These are phyloP conservation scores for Nothomitra cinnamomea DNA, from an alignment of 2,329 filamentous ascomycete genomes.

Conservation along the genomic window DNA sequence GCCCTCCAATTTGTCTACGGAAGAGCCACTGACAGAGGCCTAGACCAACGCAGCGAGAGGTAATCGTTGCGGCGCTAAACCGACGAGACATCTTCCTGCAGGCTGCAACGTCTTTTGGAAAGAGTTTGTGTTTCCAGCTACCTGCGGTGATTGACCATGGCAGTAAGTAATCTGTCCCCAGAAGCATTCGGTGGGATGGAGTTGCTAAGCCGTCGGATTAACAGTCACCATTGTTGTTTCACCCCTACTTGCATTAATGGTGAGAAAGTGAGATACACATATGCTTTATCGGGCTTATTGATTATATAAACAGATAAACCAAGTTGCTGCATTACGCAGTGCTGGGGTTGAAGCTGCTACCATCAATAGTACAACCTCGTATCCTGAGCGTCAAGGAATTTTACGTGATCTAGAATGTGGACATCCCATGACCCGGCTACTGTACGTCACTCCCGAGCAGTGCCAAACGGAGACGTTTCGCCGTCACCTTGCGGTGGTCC, in stretches of 20 bases:
- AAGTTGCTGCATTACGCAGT: slow-evolving; percentile 62
- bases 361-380: slow-evolving; percentile 68
- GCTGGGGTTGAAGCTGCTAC: slow-evolving; percentile 66
- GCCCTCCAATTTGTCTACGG: background rate
- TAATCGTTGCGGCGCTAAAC: slow-evolving; percentile 64
- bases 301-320: slow-evolving; percentile 52
- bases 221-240: slow-evolving; percentile 80
- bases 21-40: background rate
- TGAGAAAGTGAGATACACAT: slow-evolving; percentile 21
- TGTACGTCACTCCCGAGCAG: slow-evolving; percentile 88
- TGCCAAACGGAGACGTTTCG: slow-evolving; percentile 68
- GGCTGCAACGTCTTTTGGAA: slow-evolving; percentile 79
- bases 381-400: slow-evolving; percentile 47
- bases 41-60: slow-evolving; percentile 72
- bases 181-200: background rate
- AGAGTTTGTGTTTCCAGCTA: slow-evolving; percentile 83
- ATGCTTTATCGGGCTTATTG: background rate
- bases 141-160: slow-evolving; percentile 77
- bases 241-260: slow-evolving; percentile 78
- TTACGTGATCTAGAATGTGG: slow-evolving; percentile 72
- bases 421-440: slow-evolving; percentile 63
- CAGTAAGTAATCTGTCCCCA: slow-evolving; percentile 37
- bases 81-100: slow-evolving; percentile 88
- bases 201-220: background rate
- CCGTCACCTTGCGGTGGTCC: slow-evolving; percentile 50